Percentiles rank a stretch among this genome's conserved stretches.
These are phyloP conservation scores for Paratrypanosoma confusum DNA, from an alignment of 208 protist species.

Conservation along the genomic window DNA sequence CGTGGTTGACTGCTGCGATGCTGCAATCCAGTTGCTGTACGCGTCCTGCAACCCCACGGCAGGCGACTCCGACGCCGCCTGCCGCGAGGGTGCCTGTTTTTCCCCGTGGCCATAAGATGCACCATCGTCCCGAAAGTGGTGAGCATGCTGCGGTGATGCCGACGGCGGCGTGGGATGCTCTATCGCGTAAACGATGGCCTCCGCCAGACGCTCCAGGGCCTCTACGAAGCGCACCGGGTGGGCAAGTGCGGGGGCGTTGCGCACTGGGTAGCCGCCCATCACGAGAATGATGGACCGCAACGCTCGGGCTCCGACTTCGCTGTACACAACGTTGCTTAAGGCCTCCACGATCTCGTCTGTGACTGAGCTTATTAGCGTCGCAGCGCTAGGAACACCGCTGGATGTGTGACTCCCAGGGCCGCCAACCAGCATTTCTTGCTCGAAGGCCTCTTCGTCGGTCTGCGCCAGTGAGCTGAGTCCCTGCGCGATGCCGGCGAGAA, in stretches of 20 bases:
- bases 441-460: slow-evolving; percentile 17
- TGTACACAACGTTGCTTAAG: slow-evolving; percentile 46
- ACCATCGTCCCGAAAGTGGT: no score
- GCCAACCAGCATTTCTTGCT: slow-evolving; percentile 46
- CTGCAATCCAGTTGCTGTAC: slow-evolving; percentile 74
- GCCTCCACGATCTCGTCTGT: slow-evolving; percentile 61
- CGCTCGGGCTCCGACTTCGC: slow-evolving; percentile 62
- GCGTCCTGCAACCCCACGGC: no score
- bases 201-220: slow-evolving; percentile 29
- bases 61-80: no score
- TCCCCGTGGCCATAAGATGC: no score
- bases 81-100: no score
- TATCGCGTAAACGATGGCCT: slow-evolving; percentile 33
- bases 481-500: slow-evolving; percentile 52
- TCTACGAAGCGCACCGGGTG: slow-evolving; percentile 27
- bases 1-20: slow-evolving; percentile 42
- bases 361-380: slow-evolving; percentile 52
- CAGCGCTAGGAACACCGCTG: slow-evolving; percentile 71
- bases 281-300: slow-evolving; percentile 71
- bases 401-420: slow-evolving; percentile 43
- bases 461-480: slow-evolving; percentile 41
- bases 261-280: slow-evolving; percentile 63
- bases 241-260: slow-evolving; percentile 34
- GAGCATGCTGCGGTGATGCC: no score
- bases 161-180: no score